Evolutionary conservation across 2,329 filamentous ascomycete genomes (phyloP), one percentile per base, ranked within the genome.

Genomic region (Colletotrichum horii): DNA sequence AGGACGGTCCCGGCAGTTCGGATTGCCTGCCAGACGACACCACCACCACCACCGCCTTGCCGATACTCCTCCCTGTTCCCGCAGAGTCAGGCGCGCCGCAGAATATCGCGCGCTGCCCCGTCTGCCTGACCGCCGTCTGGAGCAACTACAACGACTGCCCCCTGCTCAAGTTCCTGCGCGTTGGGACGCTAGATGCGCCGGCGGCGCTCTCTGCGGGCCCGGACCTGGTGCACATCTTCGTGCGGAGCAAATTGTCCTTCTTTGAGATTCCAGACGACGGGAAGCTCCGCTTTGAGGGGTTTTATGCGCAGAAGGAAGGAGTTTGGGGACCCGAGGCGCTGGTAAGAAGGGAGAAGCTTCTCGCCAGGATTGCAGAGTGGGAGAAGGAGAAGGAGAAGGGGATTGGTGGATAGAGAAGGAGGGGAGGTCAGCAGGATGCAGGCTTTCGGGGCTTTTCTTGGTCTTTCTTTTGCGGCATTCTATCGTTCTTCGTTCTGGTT

Each of bases 181-280:
- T 83, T 30, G 87, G 88, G 4, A 89, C 87, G 14, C 81, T 89
- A 64, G 87, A 88, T 78, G n/a, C 64, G 12, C 77, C 79, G 16
- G 80, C 83, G 8, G 80, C 81, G 76, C 78, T 82, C 69, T n/a
- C 43, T 52, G 77, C 87, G 9, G 81, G 82, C n/a, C 87, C 87
- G 1, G 85, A 88, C 78, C n/a, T 52, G 43, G 82, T 86, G 24
- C 87, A 89, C 79, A 86, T 88, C 66, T 89, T 81, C 75, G 84
- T 82, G 22, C 79, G 80, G 38, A 85, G 82, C 71, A 87, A 85
- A 71, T 76, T 81, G 74, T 77, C 79, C 15, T 89, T 86, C 80
- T 74, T 89, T 69, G 71, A 80, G 36, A 75, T 88, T 69, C 77
- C 77, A 4, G 81, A 84, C 60, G 82, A 84, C 61, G 83, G 78